Percentiles rank a stretch among this genome's conserved stretches.
Evolutionary conservation across 306 rosid species (phyloP).

Genomic region (Corylus americana): DNA sequence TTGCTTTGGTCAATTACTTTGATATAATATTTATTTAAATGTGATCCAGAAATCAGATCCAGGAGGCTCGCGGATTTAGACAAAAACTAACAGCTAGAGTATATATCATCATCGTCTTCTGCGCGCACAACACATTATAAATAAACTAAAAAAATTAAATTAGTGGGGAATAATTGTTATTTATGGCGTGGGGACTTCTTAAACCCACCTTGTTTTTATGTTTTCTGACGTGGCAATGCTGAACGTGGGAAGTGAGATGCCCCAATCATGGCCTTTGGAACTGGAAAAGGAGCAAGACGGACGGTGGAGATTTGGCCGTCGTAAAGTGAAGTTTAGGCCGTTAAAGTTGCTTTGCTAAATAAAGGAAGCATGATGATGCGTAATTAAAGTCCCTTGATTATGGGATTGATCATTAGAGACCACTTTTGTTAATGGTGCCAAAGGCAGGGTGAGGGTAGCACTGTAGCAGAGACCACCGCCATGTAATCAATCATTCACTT

Average conservation of each 20-base stretch:
- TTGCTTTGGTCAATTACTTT: constrained; percentile 23
- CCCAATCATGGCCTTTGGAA: not conserved
- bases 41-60: constrained; percentile 33
- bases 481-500: no score
- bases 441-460: constrained; percentile 11
- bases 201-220: not conserved
- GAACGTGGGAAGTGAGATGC: not conserved
- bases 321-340: not conserved
- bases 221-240: not conserved
- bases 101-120: not conserved
- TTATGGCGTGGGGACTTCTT: not conserved
- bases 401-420: not conserved
- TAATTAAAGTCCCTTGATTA: no score
- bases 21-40: not conserved
- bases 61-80: constrained; percentile 19
- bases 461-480: no score
- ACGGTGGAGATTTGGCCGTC: not conserved
- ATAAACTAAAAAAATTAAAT: not conserved
- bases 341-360: not conserved
- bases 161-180: not conserved
- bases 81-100: constrained; percentile 3
- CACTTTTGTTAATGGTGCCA: constrained; percentile 12
- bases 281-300: not conserved
- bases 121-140: not conserved
- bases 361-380: not conserved